Conservation (phyloP, 179 eudicot genomes). For the Silene noctiflora region DNA sequence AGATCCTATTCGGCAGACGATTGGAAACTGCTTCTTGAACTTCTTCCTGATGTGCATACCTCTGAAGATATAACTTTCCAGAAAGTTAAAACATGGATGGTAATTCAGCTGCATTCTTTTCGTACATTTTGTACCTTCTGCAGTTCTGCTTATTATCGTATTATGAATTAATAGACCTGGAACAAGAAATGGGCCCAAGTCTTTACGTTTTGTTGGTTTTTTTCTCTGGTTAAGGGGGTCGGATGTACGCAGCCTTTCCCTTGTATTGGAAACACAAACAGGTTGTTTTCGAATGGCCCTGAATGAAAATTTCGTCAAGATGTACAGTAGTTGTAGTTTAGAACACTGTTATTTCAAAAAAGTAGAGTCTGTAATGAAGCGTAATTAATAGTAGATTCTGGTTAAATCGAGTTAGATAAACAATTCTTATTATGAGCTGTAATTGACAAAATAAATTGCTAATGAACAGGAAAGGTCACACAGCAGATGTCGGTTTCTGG, state of each 20-base stretch:
- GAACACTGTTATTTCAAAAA: no score
- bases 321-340: no score
- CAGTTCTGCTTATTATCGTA: no score
- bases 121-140: not conserved
- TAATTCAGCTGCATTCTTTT: not conserved
- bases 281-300: no score
- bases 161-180: no score
- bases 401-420: not conserved
- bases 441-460: not conserved
- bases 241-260: no score
- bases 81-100: conserved; percentile 18
- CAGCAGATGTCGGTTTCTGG: conserved; percentile 17
- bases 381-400: not conserved
- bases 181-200: no score
- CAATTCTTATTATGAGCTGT: not conserved
- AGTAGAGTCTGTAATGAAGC: not conserved
- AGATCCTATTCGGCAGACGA: not conserved
- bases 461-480: conserved; percentile 16
- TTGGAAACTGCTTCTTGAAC: not conserved
- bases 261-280: no score
- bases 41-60: conserved; percentile 2
- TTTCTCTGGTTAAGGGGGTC: no score
- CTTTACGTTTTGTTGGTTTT: no score
- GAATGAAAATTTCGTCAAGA: no score
- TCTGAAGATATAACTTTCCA: not conserved